phyloP scores from a whole-genome alignment of 768 basidiomycete genomes.

The Tylopilus sp. region DNA sequence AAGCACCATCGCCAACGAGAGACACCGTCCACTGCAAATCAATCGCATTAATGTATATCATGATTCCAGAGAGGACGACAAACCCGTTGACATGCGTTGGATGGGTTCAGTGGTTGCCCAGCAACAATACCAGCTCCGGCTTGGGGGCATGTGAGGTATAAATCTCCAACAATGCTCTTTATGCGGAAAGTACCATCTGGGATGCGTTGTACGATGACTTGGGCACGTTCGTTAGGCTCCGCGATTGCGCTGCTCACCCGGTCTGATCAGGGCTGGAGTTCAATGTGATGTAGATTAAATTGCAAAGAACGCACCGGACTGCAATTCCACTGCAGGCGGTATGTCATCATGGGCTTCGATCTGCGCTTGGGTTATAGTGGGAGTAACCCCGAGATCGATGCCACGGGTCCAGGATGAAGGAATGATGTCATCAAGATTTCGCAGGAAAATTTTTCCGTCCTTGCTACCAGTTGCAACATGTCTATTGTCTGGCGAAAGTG shows the following conservation, averaged over 20 bases:
- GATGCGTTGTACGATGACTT: neutral
- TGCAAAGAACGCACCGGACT: neutral
- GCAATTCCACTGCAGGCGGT: neutral
- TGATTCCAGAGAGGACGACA: neutral
- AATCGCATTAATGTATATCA: neutral
- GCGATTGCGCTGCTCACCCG: neutral
- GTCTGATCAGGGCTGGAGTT: neutral
- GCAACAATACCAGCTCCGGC: neutral
- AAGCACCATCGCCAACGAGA: neutral
- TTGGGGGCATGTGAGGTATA: neutral
- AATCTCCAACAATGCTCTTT: neutral
- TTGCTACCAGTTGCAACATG: neutral
- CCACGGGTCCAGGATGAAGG: neutral
- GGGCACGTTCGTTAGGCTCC: neutral
- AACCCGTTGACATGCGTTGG: neutral
- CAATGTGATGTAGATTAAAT: neutral
- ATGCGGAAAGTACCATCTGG: neutral
- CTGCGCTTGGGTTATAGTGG: neutral
- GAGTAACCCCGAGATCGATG: neutral
- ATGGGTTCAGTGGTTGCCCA: neutral
- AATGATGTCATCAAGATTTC: neutral
- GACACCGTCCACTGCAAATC: neutral
- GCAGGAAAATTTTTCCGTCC: neutral
- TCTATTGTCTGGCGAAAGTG: conserved; percentile 4
- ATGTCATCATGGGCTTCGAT: no score